These are phyloP conservation scores for Volutella citrinella DNA, from an alignment of 2,329 filamentous ascomycete genomes.

Conservation along the genomic window DNA sequence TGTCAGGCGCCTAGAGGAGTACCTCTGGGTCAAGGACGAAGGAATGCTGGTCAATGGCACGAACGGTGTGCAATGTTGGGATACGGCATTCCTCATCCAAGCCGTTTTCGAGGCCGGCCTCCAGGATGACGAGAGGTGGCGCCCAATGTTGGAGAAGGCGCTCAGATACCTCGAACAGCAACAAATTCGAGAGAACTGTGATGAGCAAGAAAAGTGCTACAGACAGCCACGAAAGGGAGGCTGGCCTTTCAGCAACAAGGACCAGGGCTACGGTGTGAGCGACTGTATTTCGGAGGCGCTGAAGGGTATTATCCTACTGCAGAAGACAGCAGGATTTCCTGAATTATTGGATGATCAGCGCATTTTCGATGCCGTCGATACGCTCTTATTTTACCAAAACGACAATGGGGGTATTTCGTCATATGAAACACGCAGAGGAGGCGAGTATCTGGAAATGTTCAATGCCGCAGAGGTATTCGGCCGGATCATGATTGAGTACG, in stretches of 20 bases:
- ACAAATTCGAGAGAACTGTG: conserved; percentile 82
- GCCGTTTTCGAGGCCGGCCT: conserved; percentile 76
- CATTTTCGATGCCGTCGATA: conserved; percentile 85
- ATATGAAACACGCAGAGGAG: conserved; percentile 81
- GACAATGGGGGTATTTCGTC: conserved; percentile 76
- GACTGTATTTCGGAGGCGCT: conserved; percentile 92
- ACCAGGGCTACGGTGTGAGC: conserved; percentile 92
- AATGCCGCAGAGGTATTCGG: conserved; percentile 98
- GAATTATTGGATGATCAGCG: conserved; percentile 71
- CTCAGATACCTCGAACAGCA: conserved; percentile 85
- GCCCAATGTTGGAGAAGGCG: conserved; percentile 77
- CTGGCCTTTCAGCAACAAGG: conserved; percentile 92
- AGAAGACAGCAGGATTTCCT: conserved; percentile 74
- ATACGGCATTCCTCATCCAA: conserved; percentile 88
- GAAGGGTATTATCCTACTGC: conserved; percentile 81
- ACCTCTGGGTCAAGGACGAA: conserved; percentile 86
- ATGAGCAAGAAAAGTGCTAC: conserved; percentile 77
- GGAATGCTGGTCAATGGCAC: conserved; percentile 95
- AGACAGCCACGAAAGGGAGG: conserved; percentile 88
- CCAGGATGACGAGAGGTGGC: conserved; percentile 72
- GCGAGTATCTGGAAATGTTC: conserved; percentile 74
- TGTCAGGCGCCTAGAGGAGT: conserved; percentile 78
- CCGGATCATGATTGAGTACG: conserved; percentile 97
- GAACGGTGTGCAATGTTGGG: conserved; percentile 97
- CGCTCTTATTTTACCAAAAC: conserved; percentile 89